Percentiles rank a stretch among this genome's conserved stretches.
phyloP scores from a whole-genome alignment of 2,329 filamentous ascomycete species.

The Fusarium lyarnte region DNA sequence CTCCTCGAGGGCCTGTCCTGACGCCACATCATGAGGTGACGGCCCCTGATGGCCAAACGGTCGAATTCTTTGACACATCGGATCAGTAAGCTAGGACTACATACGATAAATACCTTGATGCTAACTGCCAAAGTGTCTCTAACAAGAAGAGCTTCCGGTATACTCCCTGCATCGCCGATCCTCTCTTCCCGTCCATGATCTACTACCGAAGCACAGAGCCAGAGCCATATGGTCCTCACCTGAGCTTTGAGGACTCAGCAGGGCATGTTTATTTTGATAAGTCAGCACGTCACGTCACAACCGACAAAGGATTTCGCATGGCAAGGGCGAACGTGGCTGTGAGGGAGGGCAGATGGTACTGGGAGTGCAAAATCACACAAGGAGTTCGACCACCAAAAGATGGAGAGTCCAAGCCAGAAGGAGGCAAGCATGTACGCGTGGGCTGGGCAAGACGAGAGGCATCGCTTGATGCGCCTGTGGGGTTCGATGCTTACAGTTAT shows the following conservation, averaged over 20 bases:
- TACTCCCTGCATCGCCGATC: conserved; percentile 89
- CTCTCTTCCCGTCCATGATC: conserved; percentile 83
- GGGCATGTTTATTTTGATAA: conserved; percentile 85
- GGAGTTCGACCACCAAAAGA: conserved; percentile 65
- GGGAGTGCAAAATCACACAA: conserved; percentile 88
- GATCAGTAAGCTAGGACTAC: conserved; percentile 64
- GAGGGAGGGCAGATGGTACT: conserved; percentile 90
- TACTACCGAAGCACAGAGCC: conserved; percentile 92
- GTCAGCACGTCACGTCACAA: conserved; percentile 80
- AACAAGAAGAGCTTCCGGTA: conserved; percentile 85
- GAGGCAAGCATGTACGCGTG: conserved; percentile 77
- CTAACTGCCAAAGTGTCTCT: conserved; percentile 57
- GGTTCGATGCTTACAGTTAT: conserved; percentile 93
- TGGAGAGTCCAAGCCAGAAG: conserved; percentile 56
- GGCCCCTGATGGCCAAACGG: conserved; percentile 58
- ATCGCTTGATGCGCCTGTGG: conserved; percentile 82
- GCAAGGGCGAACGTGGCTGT: conserved; percentile 90
- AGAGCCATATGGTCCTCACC: conserved; percentile 81
- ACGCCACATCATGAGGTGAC: conserved; percentile 64
- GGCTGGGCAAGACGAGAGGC: conserved; percentile 88
- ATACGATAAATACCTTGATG: background rate
- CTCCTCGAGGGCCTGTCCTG: conserved; percentile 66
- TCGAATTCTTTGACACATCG: conserved; percentile 70
- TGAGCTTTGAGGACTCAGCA: conserved; percentile 93
- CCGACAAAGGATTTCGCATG: conserved; percentile 92